Evolutionary conservation across 2,329 filamentous ascomycete species (phyloP), one percentile per base, ranked within the genome.

Genomic region (Knufia fluminis): DNA sequence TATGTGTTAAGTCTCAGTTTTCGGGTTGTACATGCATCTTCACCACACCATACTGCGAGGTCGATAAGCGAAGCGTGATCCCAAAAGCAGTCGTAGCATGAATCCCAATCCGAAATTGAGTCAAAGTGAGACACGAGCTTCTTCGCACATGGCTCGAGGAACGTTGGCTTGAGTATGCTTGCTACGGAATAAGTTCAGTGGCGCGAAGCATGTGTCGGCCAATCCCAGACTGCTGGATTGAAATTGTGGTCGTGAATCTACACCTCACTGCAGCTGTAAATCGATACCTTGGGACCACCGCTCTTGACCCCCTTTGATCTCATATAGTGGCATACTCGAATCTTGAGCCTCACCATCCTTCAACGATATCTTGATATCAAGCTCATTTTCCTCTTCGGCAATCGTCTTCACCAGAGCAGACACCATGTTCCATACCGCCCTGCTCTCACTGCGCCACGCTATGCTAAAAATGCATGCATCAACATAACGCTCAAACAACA

Each of bases 401-500:
- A n/a, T n/a, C n/a, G n/a, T n/a, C n/a, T n/a, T n/a, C n/a, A n/a
- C 26, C 26, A 28, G 26, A 28, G 12, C 6, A 6, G 26, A 28
- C 26, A n/a, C 28, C 20, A 12, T 23, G 20, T 14, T 28, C 6
- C 24, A 33, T 20, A n/a, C 26, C 23, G 4, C 42, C 4, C 20
- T 23, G 17, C 7, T 32, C 6, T 16, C 26, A 3, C 8, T 35
- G 10, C 42, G 31, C 28, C 42, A 20, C 20, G 26, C 42, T 45
- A 45, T 45, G 42, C 42, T 35, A 19, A 31, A 28, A 10, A 9
- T n/a, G 24, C 24, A 28, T 45, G 42, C 20, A 35, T 19, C 28
- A 3, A 28, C 24, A 45, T 16, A 45, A 45, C 31, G 42, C 42
- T 45, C 42, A 45, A n/a, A 19, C 16, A 45, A 32, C 10, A 23